Percentiles rank a stretch among this genome's conserved stretches.
These are phyloP conservation scores for Monilinia fructigena DNA, from an alignment of 2,329 filamentous ascomycete genomes.

Conservation along the genomic window DNA sequence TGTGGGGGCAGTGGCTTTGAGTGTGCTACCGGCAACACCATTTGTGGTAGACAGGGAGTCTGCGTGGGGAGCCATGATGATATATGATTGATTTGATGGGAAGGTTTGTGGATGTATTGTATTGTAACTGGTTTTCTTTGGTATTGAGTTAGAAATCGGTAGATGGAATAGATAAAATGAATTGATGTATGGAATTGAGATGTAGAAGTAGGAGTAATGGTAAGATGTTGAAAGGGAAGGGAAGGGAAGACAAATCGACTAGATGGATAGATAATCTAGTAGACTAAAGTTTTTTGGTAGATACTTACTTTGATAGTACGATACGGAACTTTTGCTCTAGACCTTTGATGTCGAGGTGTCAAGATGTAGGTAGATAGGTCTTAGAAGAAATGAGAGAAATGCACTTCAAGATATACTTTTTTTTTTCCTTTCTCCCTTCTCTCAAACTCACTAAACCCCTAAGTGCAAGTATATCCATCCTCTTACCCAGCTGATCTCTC, in stretches of 20 bases:
- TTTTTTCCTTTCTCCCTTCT: background rate
- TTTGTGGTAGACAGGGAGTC: constrained; percentile 38
- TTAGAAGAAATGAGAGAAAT: background rate
- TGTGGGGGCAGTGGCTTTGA: constrained; percentile 39
- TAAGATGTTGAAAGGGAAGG: constrained; percentile 6
- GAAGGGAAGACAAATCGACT: background rate
- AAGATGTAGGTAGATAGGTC: background rate
- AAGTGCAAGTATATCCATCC: constrained; percentile 25
- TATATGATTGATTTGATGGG: background rate
- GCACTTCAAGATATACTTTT: background rate
- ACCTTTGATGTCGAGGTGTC: background rate
- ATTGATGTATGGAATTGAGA: background rate
- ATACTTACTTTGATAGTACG: background rate
- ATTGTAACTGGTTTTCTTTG: background rate
- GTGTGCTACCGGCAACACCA: constrained; percentile 41
- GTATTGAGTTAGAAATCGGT: too few relatives aligned
- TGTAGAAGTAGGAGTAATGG: background rate
- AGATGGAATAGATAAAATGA: too few relatives aligned
- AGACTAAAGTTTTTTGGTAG: background rate
- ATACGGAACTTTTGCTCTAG: background rate
- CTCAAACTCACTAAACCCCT: constrained; percentile 25
- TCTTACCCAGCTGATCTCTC: constrained; percentile 11
- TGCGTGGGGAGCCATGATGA: constrained; percentile 59
- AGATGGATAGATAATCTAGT: too few relatives aligned
- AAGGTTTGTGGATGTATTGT: background rate